Base-by-base conservation (phyloP, 495 filamentous ascomycete genomes). In the Aspergillus asperescens region DNA sequence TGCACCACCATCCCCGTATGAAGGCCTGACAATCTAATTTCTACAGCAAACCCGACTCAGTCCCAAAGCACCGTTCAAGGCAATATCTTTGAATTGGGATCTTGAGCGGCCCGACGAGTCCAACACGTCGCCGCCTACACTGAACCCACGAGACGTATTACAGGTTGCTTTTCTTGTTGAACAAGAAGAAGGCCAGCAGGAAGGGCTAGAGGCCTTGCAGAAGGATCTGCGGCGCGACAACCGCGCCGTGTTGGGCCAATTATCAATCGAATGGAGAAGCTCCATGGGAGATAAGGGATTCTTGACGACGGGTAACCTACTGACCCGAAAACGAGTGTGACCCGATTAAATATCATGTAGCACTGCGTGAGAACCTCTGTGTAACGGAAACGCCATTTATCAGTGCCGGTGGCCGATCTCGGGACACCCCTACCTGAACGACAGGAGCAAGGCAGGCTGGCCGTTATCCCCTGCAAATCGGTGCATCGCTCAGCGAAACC, bases 141-240 rank as follows among this genome's bases (percentile, higher is more conserved):
- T 98, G 55, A 87, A 85, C 63, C 87, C 89, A 5, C 81, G 86
- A 31, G 93, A 97, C 75, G 83, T 95, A 31, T 79, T 90, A 60
- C 93, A 98, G 69, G 88, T 95, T 44, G 90, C 89, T 41, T 98
- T 96, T 63, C 63, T 94, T 16, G 75, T 98, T 8, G 81, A 90
- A 61, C 84, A 92, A 65, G 71, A 81, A 53, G 70, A 68, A 52
- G 70, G 68, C 18, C 70, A 72, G 43, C 70, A 74, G 22, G 75
- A 71, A 7, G 73, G 68, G 6, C 63, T 72, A n/a, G 78, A 78
- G 35, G 52, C 64, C 5, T 61, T 72, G 16, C 70, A 68, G 48
- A 79, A 76, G 55, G 78, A 81, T 50, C 48, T 74, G 32, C 76
- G 77, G 54, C 77, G 74, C 38, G 81, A 84, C 58, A 84, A 80